Evolutionary conservation across 345 rosid species (phyloP).

Genomic region (Gossypium ekmanianum): DNA sequence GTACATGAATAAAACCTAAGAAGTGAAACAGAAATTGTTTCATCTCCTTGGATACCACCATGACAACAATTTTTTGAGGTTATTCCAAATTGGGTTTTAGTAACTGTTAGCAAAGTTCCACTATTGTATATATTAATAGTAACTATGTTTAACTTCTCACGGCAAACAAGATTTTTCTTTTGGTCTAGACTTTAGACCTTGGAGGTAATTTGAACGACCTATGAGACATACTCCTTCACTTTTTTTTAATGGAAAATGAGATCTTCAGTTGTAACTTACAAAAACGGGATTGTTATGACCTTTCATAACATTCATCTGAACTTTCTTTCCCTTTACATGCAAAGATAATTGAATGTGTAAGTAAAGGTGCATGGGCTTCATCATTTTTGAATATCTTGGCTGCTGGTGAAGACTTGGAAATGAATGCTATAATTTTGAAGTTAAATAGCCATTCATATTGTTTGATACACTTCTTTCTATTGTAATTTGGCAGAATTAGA

Average conservation of each 20-base stretch:
- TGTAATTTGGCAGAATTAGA: background rate
- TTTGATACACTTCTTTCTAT: background rate
- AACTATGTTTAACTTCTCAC: background rate
- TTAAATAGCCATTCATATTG: constrained; percentile 4
- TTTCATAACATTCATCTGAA: background rate
- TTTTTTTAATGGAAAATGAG: background rate
- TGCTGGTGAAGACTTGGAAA: constrained; percentile 4
- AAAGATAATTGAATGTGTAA: background rate
- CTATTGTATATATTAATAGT: background rate
- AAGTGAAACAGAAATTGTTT: background rate
- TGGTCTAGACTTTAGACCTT: background rate
- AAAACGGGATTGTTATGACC: background rate
- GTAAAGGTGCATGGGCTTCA: background rate
- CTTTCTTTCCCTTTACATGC: background rate
- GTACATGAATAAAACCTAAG: background rate
- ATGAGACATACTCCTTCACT: background rate
- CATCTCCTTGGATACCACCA: background rate
- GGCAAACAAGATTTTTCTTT: background rate
- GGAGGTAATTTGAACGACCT: background rate
- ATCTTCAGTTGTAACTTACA: background rate
- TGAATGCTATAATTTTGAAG: background rate
- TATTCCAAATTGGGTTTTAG: background rate
- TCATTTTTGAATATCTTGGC: background rate
- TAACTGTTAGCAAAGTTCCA: background rate
- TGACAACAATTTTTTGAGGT: background rate